Conservation (phyloP, 768 basidiomycete species). For the Lactarius sanguifluus region DNA sequence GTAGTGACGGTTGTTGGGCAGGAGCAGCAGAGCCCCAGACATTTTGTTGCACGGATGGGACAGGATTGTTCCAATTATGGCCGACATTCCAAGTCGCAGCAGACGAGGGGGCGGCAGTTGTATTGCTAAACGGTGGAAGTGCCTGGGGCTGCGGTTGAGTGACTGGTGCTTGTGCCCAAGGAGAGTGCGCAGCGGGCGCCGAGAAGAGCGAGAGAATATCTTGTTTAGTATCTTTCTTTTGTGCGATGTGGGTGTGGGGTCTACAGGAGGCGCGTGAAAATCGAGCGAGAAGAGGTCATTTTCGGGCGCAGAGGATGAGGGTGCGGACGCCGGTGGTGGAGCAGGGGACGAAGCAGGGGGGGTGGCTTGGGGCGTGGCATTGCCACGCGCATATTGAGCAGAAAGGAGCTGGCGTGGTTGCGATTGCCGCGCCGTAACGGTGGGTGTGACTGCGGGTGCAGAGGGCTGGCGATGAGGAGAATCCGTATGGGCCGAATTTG, state of each 20-base stretch:
- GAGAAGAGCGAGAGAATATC: slow-evolving; percentile 86
- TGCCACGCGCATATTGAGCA: slow-evolving; percentile 25
- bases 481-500: slow-evolving; percentile 32
- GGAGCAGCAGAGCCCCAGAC: slow-evolving; percentile 38
- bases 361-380: slow-evolving; percentile 9
- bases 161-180: slow-evolving; percentile 29
- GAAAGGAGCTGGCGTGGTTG: slow-evolving; percentile 60
- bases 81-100: slow-evolving; percentile 63
- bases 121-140: slow-evolving; percentile 24
- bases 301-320: slow-evolving; percentile 41
- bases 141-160: slow-evolving; percentile 17
- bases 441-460: slow-evolving; percentile 30
- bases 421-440: slow-evolving; percentile 43
- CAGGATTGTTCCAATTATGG: slow-evolving; percentile 57
- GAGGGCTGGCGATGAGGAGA: slow-evolving; percentile 34
- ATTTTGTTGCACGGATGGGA: slow-evolving; percentile 33
- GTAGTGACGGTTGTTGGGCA: slow-evolving; percentile 36
- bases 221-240: slow-evolving; percentile 74
- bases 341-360: slow-evolving; percentile 12
- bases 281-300: slow-evolving; percentile 84
- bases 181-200: slow-evolving; percentile 38
- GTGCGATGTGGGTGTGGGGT: slow-evolving; percentile 36
- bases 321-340: slow-evolving; percentile 36
- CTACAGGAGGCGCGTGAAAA: slow-evolving; percentile 63
- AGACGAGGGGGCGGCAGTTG: slow-evolving; percentile 48